phyloP scores from a whole-genome alignment of 441 rosid species.

The Gossypium laxum region DNA sequence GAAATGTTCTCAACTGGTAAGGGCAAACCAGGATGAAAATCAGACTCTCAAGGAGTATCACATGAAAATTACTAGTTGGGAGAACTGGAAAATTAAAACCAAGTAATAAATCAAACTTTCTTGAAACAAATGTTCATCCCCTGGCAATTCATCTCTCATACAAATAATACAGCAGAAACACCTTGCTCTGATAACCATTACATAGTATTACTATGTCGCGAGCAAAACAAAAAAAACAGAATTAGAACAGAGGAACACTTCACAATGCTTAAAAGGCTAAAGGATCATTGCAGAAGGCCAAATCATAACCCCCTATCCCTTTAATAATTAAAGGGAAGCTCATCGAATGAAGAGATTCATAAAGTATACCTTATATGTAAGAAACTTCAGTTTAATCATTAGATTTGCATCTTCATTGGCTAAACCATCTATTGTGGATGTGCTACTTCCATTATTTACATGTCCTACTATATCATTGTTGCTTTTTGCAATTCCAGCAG shows the following conservation, averaged over 20 bases:
- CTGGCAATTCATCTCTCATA: background rate
- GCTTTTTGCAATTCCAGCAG: constrained; percentile 39
- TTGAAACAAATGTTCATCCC: background rate
- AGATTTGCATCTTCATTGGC: constrained; percentile 86
- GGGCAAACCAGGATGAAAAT: constrained; percentile 12
- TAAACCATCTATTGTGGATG: constrained; percentile 37
- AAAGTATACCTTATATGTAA: constrained; percentile 71
- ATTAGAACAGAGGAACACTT: background rate
- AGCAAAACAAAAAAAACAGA: background rate
- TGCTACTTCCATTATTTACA: constrained; percentile 31
- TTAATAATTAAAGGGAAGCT: background rate
- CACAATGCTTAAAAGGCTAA: background rate
- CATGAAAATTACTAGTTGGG: background rate
- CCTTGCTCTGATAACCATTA: background rate
- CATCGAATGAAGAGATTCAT: background rate
- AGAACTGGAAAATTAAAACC: too few species aligned
- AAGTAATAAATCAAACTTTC: background rate
- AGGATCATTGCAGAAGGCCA: background rate
- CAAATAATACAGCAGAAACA: background rate
- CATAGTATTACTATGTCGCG: background rate
- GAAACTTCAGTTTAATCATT: constrained; percentile 89
- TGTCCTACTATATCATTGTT: constrained; percentile 25
- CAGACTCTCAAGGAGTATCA: background rate
- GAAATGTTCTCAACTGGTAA: constrained; percentile 77
- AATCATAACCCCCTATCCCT: background rate